Conservation (phyloP, 2,329 filamentous ascomycete genomes). For the Fusarium vanettenii region DNA sequence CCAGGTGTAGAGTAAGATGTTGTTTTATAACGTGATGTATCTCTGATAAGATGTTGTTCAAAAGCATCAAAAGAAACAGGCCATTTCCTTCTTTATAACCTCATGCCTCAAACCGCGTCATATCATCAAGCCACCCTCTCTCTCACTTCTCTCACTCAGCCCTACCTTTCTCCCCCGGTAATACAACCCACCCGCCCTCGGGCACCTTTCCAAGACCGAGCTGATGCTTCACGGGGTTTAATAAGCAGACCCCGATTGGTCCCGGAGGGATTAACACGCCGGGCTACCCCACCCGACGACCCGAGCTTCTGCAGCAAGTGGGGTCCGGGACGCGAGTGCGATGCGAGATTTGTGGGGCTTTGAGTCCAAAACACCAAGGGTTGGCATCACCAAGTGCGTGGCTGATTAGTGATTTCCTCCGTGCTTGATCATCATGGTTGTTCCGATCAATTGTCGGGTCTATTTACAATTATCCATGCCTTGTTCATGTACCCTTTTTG, state of each 20-base stretch:
- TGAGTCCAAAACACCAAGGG: not conserved
- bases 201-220: constrained; percentile 12
- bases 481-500: not conserved
- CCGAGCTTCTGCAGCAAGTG: not conserved
- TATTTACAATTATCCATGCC: not conserved
- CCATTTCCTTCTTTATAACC: constrained; percentile 13
- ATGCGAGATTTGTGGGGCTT: not conserved
- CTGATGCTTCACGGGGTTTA: constrained; percentile 6
- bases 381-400: not conserved
- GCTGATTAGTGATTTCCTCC: not conserved
- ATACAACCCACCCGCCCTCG: not conserved
- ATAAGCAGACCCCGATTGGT: constrained; percentile 39
- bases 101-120: constrained; percentile 15
- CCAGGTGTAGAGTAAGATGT: not conserved
- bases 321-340: constrained; percentile 20
- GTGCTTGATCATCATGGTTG: not conserved
- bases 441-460: not conserved
- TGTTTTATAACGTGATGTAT: not conserved
- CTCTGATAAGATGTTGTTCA: not conserved
- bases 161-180: not conserved
- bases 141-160: not conserved
- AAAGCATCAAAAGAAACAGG: not conserved
- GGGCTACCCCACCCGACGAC: constrained; percentile 23
- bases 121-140: constrained; percentile 30
- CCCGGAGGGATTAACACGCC: constrained; percentile 28